Evolutionary conservation across 345 rosid species (phyloP).

Genomic region (Citrus unshiu): DNA sequence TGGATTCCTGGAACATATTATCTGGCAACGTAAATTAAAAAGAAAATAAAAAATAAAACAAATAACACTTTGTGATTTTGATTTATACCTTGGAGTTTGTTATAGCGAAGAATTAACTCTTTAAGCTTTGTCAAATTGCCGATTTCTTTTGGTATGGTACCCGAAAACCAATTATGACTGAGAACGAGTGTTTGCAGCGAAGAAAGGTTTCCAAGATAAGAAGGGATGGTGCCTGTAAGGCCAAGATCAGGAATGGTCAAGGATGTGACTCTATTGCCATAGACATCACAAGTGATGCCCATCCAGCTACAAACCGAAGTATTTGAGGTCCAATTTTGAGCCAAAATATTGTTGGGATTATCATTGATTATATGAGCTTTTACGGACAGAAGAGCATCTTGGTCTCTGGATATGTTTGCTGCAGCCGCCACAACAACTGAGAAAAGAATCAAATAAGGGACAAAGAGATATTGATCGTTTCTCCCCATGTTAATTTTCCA

Average conservation of each 20-base stretch:
- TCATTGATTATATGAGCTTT: neutral
- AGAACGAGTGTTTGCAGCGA: neutral
- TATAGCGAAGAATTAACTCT: too few species aligned
- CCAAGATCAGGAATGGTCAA: constrained; percentile 8
- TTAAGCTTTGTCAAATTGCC: too few species aligned
- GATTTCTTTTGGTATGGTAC: neutral
- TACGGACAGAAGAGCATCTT: neutral
- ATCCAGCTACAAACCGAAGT: neutral
- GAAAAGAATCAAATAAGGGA: neutral
- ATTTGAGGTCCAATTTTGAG: neutral
- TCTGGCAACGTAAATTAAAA: too few species aligned
- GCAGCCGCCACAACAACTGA: neutral
- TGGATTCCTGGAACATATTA: too few species aligned
- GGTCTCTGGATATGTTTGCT: neutral
- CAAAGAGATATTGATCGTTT: too few species aligned
- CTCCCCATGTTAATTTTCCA: too few species aligned
- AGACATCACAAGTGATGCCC: neutral
- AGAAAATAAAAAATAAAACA: too few species aligned
- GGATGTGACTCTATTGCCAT: too few species aligned
- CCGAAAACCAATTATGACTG: neutral
- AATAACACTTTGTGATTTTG: too few species aligned
- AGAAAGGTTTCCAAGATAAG: neutral
- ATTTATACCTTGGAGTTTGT: too few species aligned
- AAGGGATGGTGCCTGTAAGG: constrained; percentile 16
- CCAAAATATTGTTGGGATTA: neutral